Evolutionary conservation across 2,329 filamentous ascomycete species (phyloP).

Genomic region (Colletotrichum graminicola): DNA sequence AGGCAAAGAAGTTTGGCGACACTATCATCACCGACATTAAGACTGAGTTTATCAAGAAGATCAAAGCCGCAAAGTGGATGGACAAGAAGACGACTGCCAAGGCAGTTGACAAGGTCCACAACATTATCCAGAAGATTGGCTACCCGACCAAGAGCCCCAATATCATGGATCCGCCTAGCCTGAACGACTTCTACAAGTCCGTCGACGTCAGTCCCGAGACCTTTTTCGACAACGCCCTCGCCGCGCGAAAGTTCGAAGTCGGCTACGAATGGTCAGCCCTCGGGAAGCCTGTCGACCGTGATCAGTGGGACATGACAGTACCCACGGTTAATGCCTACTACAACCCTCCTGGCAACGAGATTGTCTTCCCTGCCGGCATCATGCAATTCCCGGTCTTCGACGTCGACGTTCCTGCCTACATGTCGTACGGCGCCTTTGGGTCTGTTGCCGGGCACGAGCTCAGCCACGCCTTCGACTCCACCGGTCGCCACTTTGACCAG

Average conservation of each 20-base stretch:
- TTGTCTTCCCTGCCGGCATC: constrained; percentile 77
- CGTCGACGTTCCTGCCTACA: constrained; percentile 70
- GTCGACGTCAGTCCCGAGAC: constrained; percentile 63
- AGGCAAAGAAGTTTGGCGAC: constrained; percentile 75
- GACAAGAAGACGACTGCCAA: constrained; percentile 69
- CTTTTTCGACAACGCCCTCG: constrained; percentile 70
- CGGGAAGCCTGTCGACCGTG: constrained; percentile 70
- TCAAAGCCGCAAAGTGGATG: constrained; percentile 74
- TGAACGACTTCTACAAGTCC: constrained; percentile 68
- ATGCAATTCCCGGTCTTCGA: constrained; percentile 78
- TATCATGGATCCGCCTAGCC: constrained; percentile 67
- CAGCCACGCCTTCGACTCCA: constrained; percentile 77
- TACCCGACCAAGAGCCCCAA: constrained; percentile 74
- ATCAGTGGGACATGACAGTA: constrained; percentile 71
- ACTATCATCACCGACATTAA: constrained; percentile 80
- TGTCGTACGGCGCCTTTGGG: constrained; percentile 78
- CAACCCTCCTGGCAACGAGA: constrained; percentile 73
- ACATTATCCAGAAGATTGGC: constrained; percentile 77
- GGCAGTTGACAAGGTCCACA: constrained; percentile 73
- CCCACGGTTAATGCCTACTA: constrained; percentile 77
- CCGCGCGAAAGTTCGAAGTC: constrained; percentile 62
- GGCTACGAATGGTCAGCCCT: constrained; percentile 67
- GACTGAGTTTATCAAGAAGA: constrained; percentile 70
- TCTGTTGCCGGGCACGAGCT: constrained; percentile 77
- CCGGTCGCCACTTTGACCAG: constrained; percentile 73